Conservation (phyloP, 2,329 filamentous ascomycete species). For the Aspergillus pseudoglaucus region DNA sequence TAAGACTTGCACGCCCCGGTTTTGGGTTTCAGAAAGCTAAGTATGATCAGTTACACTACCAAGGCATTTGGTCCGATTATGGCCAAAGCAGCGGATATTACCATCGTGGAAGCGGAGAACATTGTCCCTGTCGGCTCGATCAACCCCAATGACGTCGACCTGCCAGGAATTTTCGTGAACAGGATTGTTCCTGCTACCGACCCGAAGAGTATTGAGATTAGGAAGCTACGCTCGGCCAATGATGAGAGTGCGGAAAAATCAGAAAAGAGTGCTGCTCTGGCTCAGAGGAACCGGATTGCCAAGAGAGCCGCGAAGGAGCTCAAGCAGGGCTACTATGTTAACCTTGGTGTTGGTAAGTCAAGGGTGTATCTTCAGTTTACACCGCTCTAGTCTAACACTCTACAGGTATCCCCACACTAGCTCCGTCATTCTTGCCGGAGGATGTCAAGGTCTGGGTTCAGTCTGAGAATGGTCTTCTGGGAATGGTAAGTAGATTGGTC, state of each 20-base stretch:
- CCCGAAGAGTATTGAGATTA: slow-evolving; percentile 65
- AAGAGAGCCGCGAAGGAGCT: slow-evolving; percentile 72
- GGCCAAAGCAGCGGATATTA: slow-evolving; percentile 71
- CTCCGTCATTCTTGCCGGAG: slow-evolving; percentile 65
- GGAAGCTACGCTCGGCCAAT: slow-evolving; percentile 48
- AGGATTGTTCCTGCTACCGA: slow-evolving; percentile 69
- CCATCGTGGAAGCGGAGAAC: slow-evolving; percentile 79
- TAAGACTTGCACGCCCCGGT: slow-evolving; percentile 28
- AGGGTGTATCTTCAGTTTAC: no score
- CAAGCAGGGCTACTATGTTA: slow-evolving; percentile 48
- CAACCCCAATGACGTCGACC: slow-evolving; percentile 65
- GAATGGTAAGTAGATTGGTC: slow-evolving; percentile 46
- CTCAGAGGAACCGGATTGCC: slow-evolving; percentile 57
- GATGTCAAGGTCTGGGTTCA: slow-evolving; percentile 73
- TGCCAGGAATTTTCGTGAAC: slow-evolving; percentile 78
- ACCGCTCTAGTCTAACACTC: background rate
- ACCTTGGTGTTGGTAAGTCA: slow-evolving; percentile 27
- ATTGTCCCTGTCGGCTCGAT: slow-evolving; percentile 71
- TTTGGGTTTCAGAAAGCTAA: slow-evolving; percentile 24
- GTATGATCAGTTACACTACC: slow-evolving; percentile 53
- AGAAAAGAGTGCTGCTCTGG: slow-evolving; percentile 25
- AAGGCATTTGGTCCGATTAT: slow-evolving; percentile 69
- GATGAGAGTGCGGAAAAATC: slow-evolving; percentile 33
- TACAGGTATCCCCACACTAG: slow-evolving; percentile 75
- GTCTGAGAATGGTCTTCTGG: slow-evolving; percentile 78